These are phyloP conservation scores for Clitopilus passeckerianus DNA, from an alignment of 768 basidiomycete genomes.

Conservation along the genomic window DNA sequence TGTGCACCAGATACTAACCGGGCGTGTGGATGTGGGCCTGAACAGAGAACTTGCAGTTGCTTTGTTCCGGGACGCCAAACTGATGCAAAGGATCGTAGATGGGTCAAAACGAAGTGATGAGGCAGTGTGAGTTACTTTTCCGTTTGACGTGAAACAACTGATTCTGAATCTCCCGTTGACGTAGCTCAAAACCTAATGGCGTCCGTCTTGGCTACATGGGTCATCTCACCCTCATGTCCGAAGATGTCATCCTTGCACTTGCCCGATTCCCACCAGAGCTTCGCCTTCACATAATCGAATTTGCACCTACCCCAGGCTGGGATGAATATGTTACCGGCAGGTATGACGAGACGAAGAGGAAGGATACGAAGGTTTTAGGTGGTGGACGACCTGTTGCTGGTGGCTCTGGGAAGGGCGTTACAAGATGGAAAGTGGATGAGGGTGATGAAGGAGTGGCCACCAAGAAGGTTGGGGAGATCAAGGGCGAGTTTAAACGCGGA, in stretches of 20 bases:
- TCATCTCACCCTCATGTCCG: slow-evolving; percentile 90
- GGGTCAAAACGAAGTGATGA: slow-evolving; percentile 78
- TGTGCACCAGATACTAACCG: slow-evolving; percentile 91
- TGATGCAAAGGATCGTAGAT: slow-evolving; percentile 84
- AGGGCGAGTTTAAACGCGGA: slow-evolving; percentile 52
- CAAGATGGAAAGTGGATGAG: slow-evolving; percentile 72
- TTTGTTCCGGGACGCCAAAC: slow-evolving; percentile 78
- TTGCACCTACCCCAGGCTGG: slow-evolving; percentile 79
- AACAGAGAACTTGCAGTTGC: slow-evolving; percentile 83
- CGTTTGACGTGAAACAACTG: background rate
- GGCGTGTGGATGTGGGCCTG: slow-evolving; percentile 72
- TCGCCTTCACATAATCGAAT: slow-evolving; percentile 53
- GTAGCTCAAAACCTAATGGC: slow-evolving; percentile 67
- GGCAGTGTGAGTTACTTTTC: slow-evolving; percentile 50
- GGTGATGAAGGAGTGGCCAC: slow-evolving; percentile 30
- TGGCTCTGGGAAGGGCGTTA: slow-evolving; percentile 19
- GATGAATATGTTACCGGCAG: slow-evolving; percentile 83
- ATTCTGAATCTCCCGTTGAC: background rate
- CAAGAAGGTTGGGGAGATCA: slow-evolving; percentile 2
- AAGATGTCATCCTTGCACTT: slow-evolving; percentile 88
- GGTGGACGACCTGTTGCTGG: slow-evolving; percentile 66
- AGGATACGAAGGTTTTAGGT: slow-evolving; percentile 75
- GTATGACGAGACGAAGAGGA: slow-evolving; percentile 81
- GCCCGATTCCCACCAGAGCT: slow-evolving; percentile 84
- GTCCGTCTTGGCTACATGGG: slow-evolving; percentile 94